phyloP scores from a whole-genome alignment of 2,329 filamentous ascomycete species.

The Arthrobotrys sinensis region DNA sequence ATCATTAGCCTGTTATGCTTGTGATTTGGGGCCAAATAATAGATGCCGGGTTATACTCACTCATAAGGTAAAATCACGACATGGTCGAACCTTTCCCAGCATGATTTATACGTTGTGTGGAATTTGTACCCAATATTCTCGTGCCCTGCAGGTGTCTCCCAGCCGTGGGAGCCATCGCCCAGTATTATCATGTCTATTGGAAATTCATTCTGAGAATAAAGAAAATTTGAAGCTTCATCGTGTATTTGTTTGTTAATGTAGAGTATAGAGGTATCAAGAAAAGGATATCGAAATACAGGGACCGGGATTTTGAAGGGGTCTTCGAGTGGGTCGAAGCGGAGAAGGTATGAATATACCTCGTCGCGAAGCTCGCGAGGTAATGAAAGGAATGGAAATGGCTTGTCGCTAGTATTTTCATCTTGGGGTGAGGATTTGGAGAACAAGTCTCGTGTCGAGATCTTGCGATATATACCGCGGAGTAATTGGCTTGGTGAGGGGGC shows the following conservation, averaged over 20 bases:
- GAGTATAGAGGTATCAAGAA: neutral
- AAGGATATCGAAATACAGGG: neutral
- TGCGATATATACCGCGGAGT: too few species aligned
- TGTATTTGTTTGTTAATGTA: constrained; percentile 11
- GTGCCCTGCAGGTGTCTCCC: neutral
- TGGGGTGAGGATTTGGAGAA: neutral
- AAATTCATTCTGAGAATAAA: constrained; percentile 21
- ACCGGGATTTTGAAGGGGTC: neutral
- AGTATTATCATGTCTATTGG: neutral
- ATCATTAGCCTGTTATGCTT: neutral
- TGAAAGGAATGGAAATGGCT: neutral
- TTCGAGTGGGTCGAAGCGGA: neutral
- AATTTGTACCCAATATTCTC: neutral
- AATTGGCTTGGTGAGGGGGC: too few species aligned
- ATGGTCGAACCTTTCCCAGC: constrained; percentile 1
- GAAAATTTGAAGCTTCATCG: constrained; percentile 13
- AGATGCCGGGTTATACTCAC: neutral
- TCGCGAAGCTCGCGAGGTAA: constrained; percentile 20
- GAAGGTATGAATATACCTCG: constrained; percentile 27
- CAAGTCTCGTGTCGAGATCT: too few species aligned
- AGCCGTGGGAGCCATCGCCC: neutral
- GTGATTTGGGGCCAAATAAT: too few species aligned
- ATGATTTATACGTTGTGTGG: neutral
- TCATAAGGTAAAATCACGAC: neutral
- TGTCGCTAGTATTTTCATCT: neutral